Base-by-base conservation (phyloP, 2,329 filamentous ascomycete genomes). In the Fusarium pseudograminearum region DNA sequence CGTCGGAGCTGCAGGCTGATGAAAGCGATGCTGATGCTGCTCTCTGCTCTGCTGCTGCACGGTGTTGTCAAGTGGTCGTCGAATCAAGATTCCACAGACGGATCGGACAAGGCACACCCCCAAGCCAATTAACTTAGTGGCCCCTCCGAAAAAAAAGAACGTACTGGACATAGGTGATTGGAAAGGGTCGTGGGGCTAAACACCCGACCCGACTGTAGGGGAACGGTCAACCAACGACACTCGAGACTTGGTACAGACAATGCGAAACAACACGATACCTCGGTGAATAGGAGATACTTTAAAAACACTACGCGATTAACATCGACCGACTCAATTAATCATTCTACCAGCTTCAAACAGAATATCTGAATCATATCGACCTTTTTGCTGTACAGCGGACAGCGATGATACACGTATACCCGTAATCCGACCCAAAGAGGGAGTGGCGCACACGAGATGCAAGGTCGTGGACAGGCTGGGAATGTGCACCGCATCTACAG, bases 1-100 rank as follows among this genome's bases (percentile, higher is more conserved):
- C 31, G 34, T 53, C 42, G 54, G 62, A 20, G 51, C 28, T 46
- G 31, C 40, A 46, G 24, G 52, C 22, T 46, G 65, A 71, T 57
- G 41, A 28, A 33, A 44, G 51, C n/a, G n/a, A 51, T 51, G 34
- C 34, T 41, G 44, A 51, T 51, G 48, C 15, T 30, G n/a, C 24
- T 51, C 18, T 51, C n/a, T 40, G n/a, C n/a, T 40, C 36, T 40
- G 36, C 47, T 74, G 61, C 61, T 66, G 57, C 57, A 64, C 48
- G 34, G 62, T 70, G 61, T 61, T 73, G 66, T 73, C 65, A 62
- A 62, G 52, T 71, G 57, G 71, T 73, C 67, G 73, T 74, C 73
- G 69, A 73, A 74, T 74, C 73, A 74, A 74, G 73, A 75, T 71
- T 72, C 62, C 67, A 44, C 65, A 40, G 45, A 48, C 20, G 60